Conservation (phyloP, 2,329 filamentous ascomycete genomes). For the Paecilomyces niveus region DNA sequence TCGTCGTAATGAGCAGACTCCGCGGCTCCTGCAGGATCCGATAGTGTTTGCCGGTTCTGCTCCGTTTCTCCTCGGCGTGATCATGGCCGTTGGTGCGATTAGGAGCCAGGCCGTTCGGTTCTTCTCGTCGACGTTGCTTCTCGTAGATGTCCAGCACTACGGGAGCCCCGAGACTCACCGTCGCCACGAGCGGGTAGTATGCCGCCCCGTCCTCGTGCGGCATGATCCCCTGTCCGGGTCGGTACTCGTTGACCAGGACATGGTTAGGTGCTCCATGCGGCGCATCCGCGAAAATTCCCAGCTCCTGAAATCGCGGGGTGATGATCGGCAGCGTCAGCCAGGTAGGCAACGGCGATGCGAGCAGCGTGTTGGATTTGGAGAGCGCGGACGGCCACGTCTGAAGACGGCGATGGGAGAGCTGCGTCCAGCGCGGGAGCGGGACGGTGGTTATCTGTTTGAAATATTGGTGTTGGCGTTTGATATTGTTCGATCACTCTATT, state of each 20-base stretch:
- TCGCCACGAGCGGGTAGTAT: slow-evolving; percentile 83
- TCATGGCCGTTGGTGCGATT: slow-evolving; percentile 30
- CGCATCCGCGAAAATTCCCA: slow-evolving; percentile 52
- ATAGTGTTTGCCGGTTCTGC: slow-evolving; percentile 29
- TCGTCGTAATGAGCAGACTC: slow-evolving; percentile 56
- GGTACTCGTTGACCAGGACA: slow-evolving; percentile 89
- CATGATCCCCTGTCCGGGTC: slow-evolving; percentile 87
- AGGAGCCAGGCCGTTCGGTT: slow-evolving; percentile 39
- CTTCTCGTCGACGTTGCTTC: slow-evolving; percentile 37
- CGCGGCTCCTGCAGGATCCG: slow-evolving; percentile 76
- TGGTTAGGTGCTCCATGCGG: slow-evolving; percentile 79
- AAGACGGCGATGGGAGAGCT: slow-evolving; percentile 78
- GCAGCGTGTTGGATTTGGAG: slow-evolving; percentile 64
- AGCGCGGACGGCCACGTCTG: slow-evolving; percentile 87
- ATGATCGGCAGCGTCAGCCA: slow-evolving; percentile 71
- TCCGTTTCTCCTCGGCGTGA: slow-evolving; percentile 8
- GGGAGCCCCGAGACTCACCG: slow-evolving; percentile 72
- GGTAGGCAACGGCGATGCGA: slow-evolving; percentile 61
- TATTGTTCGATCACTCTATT: too few species aligned
- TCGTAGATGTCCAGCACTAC: slow-evolving; percentile 72
- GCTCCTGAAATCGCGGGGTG: slow-evolving; percentile 40
- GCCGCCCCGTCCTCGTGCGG: slow-evolving; percentile 88
- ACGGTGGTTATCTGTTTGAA: slow-evolving; percentile 47
- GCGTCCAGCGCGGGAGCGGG: slow-evolving; percentile 74
- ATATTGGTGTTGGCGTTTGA: neutral